These are phyloP conservation scores for Lyophyllum decastes DNA, from an alignment of 768 basidiomycete genomes.

Conservation along the genomic window DNA sequence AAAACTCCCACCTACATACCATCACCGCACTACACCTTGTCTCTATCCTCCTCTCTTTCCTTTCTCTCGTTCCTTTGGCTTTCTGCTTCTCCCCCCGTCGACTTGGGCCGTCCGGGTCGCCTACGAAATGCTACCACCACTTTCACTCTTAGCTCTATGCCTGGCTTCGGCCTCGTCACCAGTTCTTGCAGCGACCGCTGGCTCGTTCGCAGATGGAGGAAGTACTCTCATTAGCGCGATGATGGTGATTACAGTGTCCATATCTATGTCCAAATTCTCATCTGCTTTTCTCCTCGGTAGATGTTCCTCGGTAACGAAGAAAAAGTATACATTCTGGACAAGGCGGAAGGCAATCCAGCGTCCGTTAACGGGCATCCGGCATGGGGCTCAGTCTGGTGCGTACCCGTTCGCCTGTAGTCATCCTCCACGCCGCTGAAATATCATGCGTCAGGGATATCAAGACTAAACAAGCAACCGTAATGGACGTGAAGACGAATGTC, in stretches of 20 bases:
- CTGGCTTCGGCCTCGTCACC: slow-evolving; percentile 37
- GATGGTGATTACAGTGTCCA: slow-evolving; percentile 39
- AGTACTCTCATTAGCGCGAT: slow-evolving; percentile 49
- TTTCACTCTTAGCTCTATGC: slow-evolving; percentile 28
- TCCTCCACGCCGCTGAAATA: neutral
- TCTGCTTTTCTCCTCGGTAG: slow-evolving; percentile 27
- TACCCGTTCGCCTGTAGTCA: neutral
- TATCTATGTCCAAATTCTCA: neutral
- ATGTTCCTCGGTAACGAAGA: slow-evolving; percentile 69
- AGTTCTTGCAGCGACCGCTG: slow-evolving; percentile 36
- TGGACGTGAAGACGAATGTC: slow-evolving; percentile 73
- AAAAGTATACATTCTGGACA: slow-evolving; percentile 80
- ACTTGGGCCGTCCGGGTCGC: neutral
- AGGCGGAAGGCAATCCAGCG: slow-evolving; percentile 68
- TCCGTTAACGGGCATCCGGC: slow-evolving; percentile 60
- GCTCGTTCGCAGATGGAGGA: slow-evolving; percentile 48
- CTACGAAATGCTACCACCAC: slow-evolving; percentile 1
- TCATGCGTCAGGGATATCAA: slow-evolving; percentile 53
- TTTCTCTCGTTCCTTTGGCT: neutral
- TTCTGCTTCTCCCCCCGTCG: neutral
- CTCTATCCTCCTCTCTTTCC: neutral
- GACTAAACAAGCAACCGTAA: slow-evolving; percentile 55
- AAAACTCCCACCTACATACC: neutral
- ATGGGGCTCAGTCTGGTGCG: slow-evolving; percentile 42
- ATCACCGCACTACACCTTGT: neutral